Base-by-base conservation (phyloP, 306 rosid species). In the Acacia crassicarpa region DNA sequence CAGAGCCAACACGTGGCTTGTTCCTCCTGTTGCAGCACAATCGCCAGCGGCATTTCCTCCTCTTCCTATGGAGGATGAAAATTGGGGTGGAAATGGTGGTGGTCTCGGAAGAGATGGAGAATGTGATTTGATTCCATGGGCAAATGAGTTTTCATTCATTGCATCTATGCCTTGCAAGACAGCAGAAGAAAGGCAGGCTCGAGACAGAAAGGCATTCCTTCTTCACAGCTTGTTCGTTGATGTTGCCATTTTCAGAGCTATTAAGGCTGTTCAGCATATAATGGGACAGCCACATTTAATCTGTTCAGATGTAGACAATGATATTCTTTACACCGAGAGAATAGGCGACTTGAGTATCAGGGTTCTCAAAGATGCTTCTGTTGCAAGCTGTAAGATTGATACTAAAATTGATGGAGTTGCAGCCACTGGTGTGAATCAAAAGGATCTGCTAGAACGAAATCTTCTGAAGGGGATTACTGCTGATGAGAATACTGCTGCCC, bases 21-120 rank as follows among this genome's bases (percentile, higher is more conserved):
- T 91, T 78, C 97, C 98, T 59, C 97, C 98, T n/a, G 54, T 90
- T 74, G 89, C 92, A 67, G 97, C 94, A n/a, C 96, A 90, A 75
- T 81, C 85, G 1, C 96, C 89, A 11, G 84, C 91, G 9, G 77
- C 63, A 79, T 95, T 95, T 83, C 90, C 93, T 86, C 88, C 92
- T 61, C 96, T 93, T 51, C 99, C 98, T 0, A 76, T 83, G 83
- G 99, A 95, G 86, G 99, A 93, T 78, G 94, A 91, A 82, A 83
- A 83, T 75, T 95, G 99, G 99, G 97, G 97, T 72, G 99, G 98
- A 78, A 95, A 92, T 81, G 99, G 99, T 54, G 99, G 99, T 75
- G 96, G 99, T 83, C 66, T 91, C 17, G 98, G 97, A 83, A 91
- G 89, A 78, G 96, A 92, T 14, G 97, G 93, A 76, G 82, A 89